Evolutionary conservation across 495 filamentous ascomycete genomes (phyloP).

Genomic region (Xylaria longipes): DNA sequence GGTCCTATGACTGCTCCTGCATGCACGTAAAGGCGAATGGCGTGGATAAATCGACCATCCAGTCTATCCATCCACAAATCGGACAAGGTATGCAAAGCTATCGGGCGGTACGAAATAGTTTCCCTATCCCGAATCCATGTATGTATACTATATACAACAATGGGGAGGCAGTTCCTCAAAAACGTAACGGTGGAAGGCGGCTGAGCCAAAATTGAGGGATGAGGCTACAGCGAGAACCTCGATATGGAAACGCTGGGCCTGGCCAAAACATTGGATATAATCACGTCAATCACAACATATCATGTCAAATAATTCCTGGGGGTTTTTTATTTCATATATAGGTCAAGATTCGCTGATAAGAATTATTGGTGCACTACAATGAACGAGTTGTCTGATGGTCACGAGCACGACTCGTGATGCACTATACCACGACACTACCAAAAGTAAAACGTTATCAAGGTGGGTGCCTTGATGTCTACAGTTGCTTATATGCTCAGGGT

Average conservation of each 20-base stretch:
- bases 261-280: background rate
- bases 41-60: conserved; percentile 18
- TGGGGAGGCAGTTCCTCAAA: background rate
- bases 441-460: too few relatives aligned
- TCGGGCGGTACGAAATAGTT: background rate
- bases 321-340: background rate
- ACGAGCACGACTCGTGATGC: background rate
- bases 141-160: background rate
- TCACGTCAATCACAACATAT: background rate
- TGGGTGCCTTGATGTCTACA: too few relatives aligned
- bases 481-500: too few relatives aligned
- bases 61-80: background rate
- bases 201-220: background rate
- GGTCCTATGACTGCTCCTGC: conserved; percentile 25
- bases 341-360: background rate
- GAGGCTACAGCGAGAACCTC: background rate
- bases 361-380: background rate
- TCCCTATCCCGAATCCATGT: background rate
- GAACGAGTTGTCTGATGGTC: background rate
- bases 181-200: background rate
- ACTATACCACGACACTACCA: too few relatives aligned
- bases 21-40: conserved; percentile 23
- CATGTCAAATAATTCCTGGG: background rate
- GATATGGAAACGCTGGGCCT: background rate
- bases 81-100: background rate